Percentiles rank a stretch among this genome's conserved stretches.
Conservation (phyloP, 2,329 filamentous ascomycete genomes). For the Penicillium corylophilum region DNA sequence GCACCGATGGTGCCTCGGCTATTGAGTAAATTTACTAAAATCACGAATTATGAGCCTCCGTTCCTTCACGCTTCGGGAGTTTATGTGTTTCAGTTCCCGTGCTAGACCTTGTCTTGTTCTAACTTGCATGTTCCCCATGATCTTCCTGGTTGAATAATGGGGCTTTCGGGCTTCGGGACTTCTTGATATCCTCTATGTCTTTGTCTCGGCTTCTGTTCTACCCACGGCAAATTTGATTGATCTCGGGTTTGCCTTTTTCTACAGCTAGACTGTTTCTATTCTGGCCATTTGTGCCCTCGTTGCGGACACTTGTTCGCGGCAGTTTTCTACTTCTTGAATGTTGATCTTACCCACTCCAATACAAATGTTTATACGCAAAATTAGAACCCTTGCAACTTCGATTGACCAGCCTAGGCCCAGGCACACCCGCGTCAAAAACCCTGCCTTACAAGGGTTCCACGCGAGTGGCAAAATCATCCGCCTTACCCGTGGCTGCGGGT, state of each 20-base stretch:
- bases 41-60: conserved; percentile 6
- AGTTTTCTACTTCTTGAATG: background rate
- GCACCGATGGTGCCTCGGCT: conserved; percentile 54
- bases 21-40: conserved; percentile 49
- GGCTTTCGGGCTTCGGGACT: conserved; percentile 8
- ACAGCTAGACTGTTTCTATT: background rate
- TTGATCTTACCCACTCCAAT: background rate
- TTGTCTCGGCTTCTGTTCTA: background rate
- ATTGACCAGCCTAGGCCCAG: background rate
- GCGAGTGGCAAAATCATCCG: background rate
- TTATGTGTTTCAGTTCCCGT: background rate
- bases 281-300: background rate
- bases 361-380: background rate
- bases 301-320: background rate
- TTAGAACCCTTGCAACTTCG: background rate
- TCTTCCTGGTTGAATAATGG: conserved; percentile 8
- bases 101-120: background rate
- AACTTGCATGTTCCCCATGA: conserved; percentile 4
- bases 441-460: background rate
- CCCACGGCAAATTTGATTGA: background rate
- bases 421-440: background rate
- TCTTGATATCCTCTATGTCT: background rate
- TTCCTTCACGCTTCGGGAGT: conserved; percentile 6
- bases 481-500: background rate
- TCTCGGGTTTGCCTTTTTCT: background rate